Evolutionary conservation across 1,284 basidiomycete genomes (phyloP).

Genomic region (Taiwanofungus camphoratus): DNA sequence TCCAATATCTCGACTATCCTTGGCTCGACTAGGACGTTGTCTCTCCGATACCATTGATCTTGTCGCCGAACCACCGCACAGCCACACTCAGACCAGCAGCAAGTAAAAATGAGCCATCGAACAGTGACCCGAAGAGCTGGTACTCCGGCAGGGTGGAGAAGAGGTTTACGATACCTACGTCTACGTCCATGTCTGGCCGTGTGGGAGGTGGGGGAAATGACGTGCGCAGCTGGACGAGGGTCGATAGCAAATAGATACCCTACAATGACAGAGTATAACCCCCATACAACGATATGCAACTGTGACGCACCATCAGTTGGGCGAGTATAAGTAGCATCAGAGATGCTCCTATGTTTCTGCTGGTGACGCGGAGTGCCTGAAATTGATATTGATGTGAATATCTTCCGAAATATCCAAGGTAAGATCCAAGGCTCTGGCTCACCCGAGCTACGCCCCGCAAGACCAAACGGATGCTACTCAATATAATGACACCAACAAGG

Average conservation of each 20-base stretch:
- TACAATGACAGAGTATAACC: slow-evolving; percentile 28
- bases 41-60: slow-evolving; percentile 13
- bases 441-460: slow-evolving; percentile 61
- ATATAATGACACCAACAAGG: slow-evolving; percentile 67
- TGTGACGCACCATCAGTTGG: slow-evolving; percentile 63
- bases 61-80: slow-evolving; percentile 42
- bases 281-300: neutral
- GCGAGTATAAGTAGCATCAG: slow-evolving; percentile 69
- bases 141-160: slow-evolving; percentile 70
- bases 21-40: too few relatives aligned
- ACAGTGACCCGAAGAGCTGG: slow-evolving; percentile 65
- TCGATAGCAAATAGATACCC: slow-evolving; percentile 76
- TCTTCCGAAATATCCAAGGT: slow-evolving; percentile 2
- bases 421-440: too few relatives aligned
- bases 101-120: slow-evolving; percentile 64
- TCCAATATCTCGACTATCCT: too few relatives aligned
- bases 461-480: slow-evolving; percentile 63
- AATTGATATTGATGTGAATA: neutral
- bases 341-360: slow-evolving; percentile 60
- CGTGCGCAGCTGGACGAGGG: slow-evolving; percentile 69
- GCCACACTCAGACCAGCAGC: slow-evolving; percentile 42
- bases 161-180: slow-evolving; percentile 40
- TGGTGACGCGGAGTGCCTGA: slow-evolving; percentile 59
- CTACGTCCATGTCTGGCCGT: slow-evolving; percentile 18
- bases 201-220: slow-evolving; percentile 57